Conservation (phyloP, 2,329 filamentous ascomycete species). For the Scedosporium dehoogii region DNA sequence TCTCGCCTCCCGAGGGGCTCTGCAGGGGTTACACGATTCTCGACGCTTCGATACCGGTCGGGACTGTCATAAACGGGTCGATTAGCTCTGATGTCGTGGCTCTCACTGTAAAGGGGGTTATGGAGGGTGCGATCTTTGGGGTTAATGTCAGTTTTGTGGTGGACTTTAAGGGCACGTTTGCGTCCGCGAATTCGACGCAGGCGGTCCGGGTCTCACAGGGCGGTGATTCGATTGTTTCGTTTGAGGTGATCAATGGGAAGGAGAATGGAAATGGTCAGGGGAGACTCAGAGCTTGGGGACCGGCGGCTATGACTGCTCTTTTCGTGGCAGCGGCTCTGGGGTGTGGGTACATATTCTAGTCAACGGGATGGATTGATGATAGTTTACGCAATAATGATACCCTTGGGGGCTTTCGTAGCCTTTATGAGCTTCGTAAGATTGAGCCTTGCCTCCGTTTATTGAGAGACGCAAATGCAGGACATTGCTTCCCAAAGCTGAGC, state of each 20-base stretch:
- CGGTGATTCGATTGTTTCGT: neutral
- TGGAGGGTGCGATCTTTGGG: neutral
- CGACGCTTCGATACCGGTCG: neutral
- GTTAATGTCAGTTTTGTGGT: neutral
- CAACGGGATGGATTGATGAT: no score
- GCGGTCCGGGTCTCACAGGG: neutral
- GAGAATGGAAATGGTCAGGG: neutral
- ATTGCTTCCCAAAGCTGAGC: no score
- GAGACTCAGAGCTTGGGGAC: neutral
- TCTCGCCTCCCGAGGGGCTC: neutral
- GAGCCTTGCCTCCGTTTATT: no score
- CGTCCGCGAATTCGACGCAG: neutral
- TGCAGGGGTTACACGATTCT: neutral
- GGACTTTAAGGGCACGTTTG: slow-evolving; percentile 1
- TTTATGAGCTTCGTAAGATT: no score
- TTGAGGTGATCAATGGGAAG: neutral
- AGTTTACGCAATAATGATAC: no score
- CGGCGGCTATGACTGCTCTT: neutral
- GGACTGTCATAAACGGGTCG: neutral
- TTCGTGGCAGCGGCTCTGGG: neutral
- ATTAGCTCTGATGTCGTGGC: neutral
- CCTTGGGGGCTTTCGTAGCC: no score
- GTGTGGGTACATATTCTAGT: no score
- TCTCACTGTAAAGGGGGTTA: neutral
- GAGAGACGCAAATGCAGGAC: no score